These are phyloP conservation scores for Talaromyces proteolyticus DNA, from an alignment of 495 filamentous ascomycete genomes.

Conservation along the genomic window DNA sequence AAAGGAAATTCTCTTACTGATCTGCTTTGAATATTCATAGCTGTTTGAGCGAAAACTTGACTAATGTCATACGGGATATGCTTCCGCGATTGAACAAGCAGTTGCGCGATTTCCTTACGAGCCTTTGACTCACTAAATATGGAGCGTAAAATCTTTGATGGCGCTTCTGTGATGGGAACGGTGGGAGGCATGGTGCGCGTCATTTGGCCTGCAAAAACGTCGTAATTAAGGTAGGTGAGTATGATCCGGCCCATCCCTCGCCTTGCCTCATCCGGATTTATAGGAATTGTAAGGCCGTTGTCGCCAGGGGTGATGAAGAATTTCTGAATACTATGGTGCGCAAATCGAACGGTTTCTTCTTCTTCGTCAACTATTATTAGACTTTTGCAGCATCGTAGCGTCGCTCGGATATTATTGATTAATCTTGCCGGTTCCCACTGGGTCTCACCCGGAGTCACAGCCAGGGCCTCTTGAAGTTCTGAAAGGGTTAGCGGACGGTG, in stretches of 20 bases:
- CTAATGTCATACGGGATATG: too few species aligned
- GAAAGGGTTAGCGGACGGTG: constrained; percentile 28
- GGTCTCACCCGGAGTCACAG: constrained; percentile 26
- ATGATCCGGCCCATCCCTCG: constrained; percentile 25
- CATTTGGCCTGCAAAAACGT: too few species aligned
- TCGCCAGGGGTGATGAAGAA: constrained; percentile 24
- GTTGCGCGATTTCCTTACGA: too few species aligned
- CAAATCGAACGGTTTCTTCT: constrained; percentile 25
- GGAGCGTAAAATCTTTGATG: too few species aligned
- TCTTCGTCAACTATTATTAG: constrained; percentile 42
- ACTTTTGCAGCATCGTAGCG: constrained; percentile 31
- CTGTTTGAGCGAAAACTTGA: too few species aligned
- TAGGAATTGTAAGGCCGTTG: constrained; percentile 10
- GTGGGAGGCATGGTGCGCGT: too few species aligned
- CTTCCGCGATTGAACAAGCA: too few species aligned
- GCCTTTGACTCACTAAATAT: too few species aligned
- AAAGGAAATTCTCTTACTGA: too few species aligned
- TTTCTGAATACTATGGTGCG: constrained; percentile 38
- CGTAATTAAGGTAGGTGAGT: constrained; percentile 36
- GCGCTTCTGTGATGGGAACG: too few species aligned
- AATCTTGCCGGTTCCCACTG: constrained; percentile 25
- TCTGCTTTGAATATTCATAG: too few species aligned
- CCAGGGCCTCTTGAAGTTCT: constrained; percentile 37
- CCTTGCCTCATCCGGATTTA: constrained; percentile 17
- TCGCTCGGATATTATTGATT: constrained; percentile 27